Base-by-base conservation (phyloP, 495 filamentous ascomycete genomes). In the Penicillium waksmanii region DNA sequence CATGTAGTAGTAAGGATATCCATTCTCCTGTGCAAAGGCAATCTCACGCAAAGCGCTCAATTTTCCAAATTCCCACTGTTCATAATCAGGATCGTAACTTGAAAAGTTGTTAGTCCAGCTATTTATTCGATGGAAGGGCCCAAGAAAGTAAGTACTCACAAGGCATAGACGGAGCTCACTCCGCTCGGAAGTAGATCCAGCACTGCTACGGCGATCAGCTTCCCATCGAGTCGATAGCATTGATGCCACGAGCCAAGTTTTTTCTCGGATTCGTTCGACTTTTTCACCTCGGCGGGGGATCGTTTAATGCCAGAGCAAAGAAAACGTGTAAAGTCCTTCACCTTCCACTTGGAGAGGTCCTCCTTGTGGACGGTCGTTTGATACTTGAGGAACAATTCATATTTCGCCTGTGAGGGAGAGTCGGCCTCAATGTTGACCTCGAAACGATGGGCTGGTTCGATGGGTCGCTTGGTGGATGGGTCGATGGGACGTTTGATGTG, bases 111-210 rank as follows among this genome's bases (percentile, higher is more conserved):
- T 0, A 31, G 62, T 66, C 52, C 64, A 19, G 8, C 27, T 31
- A 31, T 31, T 4, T 13, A 17, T 17, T 44, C 3, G 17, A 44
- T 44, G 3, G 58, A 23, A 47, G 23, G 12, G 18, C 35, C 13
- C 6, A 3, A 19, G n/a, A 3, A 44, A 5, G 4, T 17, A 9
- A 36, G 7, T 15, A 64, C 72, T 66, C 68, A 95, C 76, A 97
- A 84, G 67, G 97, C 90, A 71, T 98, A 98, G 36, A 98, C 95
- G 18, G 90, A 91, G 74, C 93, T 97, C 33, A 98, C 91, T 57
- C 86, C 88, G 55, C 90, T 79, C 0, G 94, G 95, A 27, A 97
- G 80, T 9, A 98, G 75, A 70, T 98, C 95, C 34, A 98, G 76
- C 10, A 98, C 92, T 2, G 89, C 90, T 54, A 98, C 83, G 15